Base-by-base conservation (phyloP, 306 rosid species). In the Casuarina cunninghamiana region DNA sequence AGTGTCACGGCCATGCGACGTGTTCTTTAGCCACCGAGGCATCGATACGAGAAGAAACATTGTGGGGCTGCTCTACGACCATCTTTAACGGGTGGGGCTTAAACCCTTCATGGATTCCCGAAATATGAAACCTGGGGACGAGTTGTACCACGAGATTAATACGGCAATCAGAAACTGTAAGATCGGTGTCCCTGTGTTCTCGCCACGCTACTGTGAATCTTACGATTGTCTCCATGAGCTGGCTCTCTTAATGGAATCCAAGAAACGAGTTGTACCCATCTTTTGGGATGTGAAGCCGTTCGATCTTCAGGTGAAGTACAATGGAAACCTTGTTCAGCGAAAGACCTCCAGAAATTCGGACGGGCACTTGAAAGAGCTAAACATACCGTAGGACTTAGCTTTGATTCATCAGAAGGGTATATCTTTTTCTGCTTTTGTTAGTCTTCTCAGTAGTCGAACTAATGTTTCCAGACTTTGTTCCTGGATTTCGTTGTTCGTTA, bases 21-120 rank as follows among this genome's bases (percentile, higher is more conserved):
- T 91, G 2, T 93, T 93, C 90, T 84, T 93, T 32, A 93, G 91
- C 79, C 96, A 93, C 82, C 93, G 97, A 0, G 91, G 96, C 0
- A 83, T 80, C 37, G 97, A 93, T 80, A 93, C 97, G 2, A 91
- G 89, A 72, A 78, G 81, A 44, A 89, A 79, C 74, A 39, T 89
- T 0, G 89, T 90, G 3, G 92, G 96, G 0, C 76, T 93, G 84
- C 84, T 93, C 2, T 78, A 81, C 45, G 81, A 91, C 49, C 88
- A 87, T 0, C 84, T 89, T 54, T 69, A 75, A 2, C 68, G 51
- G 74, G 72, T 85, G 61, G 66, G 83, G 43, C 78, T 90, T 62
- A 81, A 53, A 6, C 74, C 89, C 0, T 91, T 93, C 69, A 71
- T 91, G 53, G 97, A 93, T 88, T 96, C 0, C 0, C 45, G 45